Evolutionary conservation across 2,329 filamentous ascomycete genomes (phyloP), one percentile per base, ranked within the genome.

Genomic region (Talaromyces albobiverticillius): DNA sequence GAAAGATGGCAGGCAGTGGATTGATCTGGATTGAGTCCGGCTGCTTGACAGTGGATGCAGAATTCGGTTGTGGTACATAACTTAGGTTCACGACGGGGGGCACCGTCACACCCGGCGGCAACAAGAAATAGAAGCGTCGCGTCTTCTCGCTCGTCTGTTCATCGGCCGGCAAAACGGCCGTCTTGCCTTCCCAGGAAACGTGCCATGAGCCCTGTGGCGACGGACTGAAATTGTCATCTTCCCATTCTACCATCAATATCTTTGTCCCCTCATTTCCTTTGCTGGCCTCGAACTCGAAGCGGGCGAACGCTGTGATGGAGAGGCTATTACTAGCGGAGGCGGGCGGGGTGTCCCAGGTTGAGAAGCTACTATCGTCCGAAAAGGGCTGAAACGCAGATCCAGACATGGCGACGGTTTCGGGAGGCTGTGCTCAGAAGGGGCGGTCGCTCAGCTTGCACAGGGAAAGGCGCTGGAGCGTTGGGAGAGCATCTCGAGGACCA

Each of bases 231-330:
- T 79, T 75, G 60, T 82, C 80, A 50, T 86, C 83, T 67, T 89
- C 85, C 91, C 91, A 96, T 70, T 96, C 90, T 36, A 95, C 86
- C 90, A 96, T 94, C 62, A 96, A 76, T 59, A 96, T 86, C 76
- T 95, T 96, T 59, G 90, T 95, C 38, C 90, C 90, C 60, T 92
- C 87, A 64, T 90, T 89, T 47, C 84, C 87, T 68, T 82, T 83
- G 32, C 85, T 87, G 0, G 83, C 79, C 71, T 92, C 88, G 67
- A 95, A 95, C 69, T 96, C 91, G 72, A 95, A 96, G 56, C 91
- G 86, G 43, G 90, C 87, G 43, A 90, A 78, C n/a, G 86, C 86
- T 54, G 80, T 82, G 45, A 77, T 70, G 0, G 71, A 72, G 65
- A 78, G 65, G 13, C 62, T 59, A 20, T 29, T 46, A 2, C 50